These are phyloP conservation scores for Hymenoscyphus linearis DNA, from an alignment of 2,329 filamentous ascomycete genomes.

Conservation along the genomic window DNA sequence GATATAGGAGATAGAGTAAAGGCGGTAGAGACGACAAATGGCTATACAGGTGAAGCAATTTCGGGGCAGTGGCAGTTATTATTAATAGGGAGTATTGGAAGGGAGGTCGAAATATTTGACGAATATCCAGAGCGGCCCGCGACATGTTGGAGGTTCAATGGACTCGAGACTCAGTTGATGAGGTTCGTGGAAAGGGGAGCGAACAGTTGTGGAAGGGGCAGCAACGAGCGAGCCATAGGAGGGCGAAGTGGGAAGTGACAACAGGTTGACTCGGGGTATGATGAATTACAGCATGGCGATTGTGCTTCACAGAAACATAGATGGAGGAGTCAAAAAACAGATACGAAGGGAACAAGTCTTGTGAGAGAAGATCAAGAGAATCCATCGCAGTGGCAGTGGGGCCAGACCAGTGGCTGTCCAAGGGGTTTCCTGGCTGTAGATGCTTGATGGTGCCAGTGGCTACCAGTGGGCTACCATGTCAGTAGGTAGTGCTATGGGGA, in stretches of 20 bases:
- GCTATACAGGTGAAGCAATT: conserved; percentile 17
- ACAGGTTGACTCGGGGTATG: neutral
- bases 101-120: conserved; percentile 6
- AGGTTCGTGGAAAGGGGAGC: neutral
- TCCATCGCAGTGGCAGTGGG: too few species aligned
- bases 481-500: too few species aligned
- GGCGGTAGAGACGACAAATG: conserved; percentile 12
- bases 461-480: too few species aligned
- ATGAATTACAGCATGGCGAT: neutral
- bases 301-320: neutral
- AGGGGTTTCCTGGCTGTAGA: too few species aligned
- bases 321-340: too few species aligned
- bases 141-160: conserved; percentile 3
- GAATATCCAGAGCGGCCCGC: conserved; percentile 4
- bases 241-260: neutral
- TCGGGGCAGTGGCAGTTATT: conserved; percentile 8
- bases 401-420: too few species aligned
- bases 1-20: conserved; percentile 32
- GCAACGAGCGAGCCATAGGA: neutral
- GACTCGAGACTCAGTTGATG: neutral
- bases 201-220: neutral
- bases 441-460: too few species aligned
- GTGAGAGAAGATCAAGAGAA: too few species aligned
- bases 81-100: conserved; percentile 18
- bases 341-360: too few species aligned